Evolutionary conservation across 345 rosid species (phyloP), one percentile per base, ranked within the genome.

Genomic region (Dipteronia dyeriana): DNA sequence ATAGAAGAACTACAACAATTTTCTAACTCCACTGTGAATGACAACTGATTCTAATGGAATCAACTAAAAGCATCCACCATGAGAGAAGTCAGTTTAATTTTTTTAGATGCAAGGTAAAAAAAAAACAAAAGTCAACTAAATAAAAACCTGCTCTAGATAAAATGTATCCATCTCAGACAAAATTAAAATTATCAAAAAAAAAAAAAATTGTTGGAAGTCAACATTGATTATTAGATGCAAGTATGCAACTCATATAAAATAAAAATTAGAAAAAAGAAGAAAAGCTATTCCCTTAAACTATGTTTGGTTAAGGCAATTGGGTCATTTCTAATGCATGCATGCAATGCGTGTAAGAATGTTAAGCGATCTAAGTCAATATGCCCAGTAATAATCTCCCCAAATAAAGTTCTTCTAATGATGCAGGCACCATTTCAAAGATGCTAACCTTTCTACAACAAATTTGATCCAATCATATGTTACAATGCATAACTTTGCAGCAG

Each of bases 191-290:
- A 4, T 53, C n/a, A 53, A 26, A 26, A 26, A 26, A 26, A 41
- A 47, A 17, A 25, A 63, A 6, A 56, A 56, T 17, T 9, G n/a
- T n/a, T n/a, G n/a, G n/a, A 57, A 57, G n/a, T 31, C 9, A 8
- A 64, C 65, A 45, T 29, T 31, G 51, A 75, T 26, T 49, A 63
- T 23, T 67, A 75, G 70, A 51, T 65, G 34, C 17, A 49, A 7
- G n/a, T n/a, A n/a, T n/a, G n/a, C n/a, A n/a, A n/a, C 45, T 63
- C 34, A 73, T 59, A 61, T 41, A 20, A 38, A 41, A 47, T 25
- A 25, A 63, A 6, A 56, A 56, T 17, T 9, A 45, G 23, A 19
- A 17, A 39, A 17, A 26, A n/a, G 9, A 54, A 64, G 22, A 75
- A 31, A 26, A 34, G 43, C 25, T 47, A 29, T 39, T 59, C 26